Percentiles rank a stretch among this genome's conserved stretches.
Evolutionary conservation across 73 alveolate genomes (phyloP).

Genomic region (Uronychia binucleata): DNA sequence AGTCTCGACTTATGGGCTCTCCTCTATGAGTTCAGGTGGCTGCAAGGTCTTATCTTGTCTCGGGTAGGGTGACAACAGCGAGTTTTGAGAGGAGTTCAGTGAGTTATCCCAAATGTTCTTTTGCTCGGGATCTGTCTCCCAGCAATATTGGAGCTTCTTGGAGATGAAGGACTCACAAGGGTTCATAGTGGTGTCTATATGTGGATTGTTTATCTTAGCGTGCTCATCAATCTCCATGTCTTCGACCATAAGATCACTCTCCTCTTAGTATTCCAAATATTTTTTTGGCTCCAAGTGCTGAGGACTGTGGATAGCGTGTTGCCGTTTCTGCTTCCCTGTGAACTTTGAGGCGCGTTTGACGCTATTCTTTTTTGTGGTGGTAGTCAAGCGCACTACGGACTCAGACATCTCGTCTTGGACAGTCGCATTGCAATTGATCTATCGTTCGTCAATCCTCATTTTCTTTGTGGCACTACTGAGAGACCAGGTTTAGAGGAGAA

Average conservation of each 20-base stretch:
- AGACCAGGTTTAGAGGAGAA: too few relatives aligned
- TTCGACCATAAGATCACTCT: too few relatives aligned
- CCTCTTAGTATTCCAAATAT: too few relatives aligned
- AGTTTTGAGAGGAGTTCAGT: neutral
- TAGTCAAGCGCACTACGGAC: neutral
- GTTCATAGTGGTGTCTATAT: neutral
- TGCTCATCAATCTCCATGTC: neutral
- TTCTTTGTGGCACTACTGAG: too few relatives aligned
- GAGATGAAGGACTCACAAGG: neutral
- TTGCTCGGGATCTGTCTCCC: neutral
- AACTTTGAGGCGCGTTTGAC: too few relatives aligned
- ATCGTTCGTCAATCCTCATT: too few relatives aligned
- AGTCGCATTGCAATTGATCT: too few relatives aligned
- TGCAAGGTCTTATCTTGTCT: too few relatives aligned
- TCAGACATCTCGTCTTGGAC: too few relatives aligned
- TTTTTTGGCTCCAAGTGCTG: too few relatives aligned
- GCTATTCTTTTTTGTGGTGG: neutral
- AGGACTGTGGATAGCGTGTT: too few relatives aligned
- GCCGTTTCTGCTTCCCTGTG: too few relatives aligned
- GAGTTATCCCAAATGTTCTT: neutral
- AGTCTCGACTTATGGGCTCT: neutral
- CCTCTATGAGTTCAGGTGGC: neutral
- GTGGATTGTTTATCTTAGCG: neutral
- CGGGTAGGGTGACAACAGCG: neutral
- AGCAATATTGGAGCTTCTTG: neutral